These are phyloP conservation scores for Penicillium sp. DNA, from an alignment of 2,329 filamentous ascomycete genomes.

Conservation along the genomic window DNA sequence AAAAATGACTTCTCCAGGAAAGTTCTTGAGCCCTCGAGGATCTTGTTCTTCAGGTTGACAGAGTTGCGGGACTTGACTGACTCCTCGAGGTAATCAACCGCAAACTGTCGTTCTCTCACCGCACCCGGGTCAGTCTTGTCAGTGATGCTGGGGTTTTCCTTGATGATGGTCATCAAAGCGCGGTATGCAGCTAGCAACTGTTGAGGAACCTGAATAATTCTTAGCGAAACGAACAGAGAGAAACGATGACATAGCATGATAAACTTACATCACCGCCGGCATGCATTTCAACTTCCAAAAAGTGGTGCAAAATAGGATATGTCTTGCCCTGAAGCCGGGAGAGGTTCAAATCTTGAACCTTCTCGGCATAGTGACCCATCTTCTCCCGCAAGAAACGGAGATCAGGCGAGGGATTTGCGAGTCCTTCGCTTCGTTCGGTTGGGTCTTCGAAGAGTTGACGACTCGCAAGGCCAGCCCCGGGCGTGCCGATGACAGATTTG, in stretches of 20 bases:
- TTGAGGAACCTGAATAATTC: constrained; percentile 60
- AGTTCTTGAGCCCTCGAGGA: constrained; percentile 75
- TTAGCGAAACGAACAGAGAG: constrained; percentile 20
- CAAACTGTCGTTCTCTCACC: constrained; percentile 75
- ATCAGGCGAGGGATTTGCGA: constrained; percentile 60
- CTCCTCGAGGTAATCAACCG: constrained; percentile 75
- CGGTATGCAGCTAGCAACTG: constrained; percentile 82
- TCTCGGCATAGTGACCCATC: constrained; percentile 77
- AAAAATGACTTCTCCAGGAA: constrained; percentile 84
- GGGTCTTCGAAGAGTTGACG: constrained; percentile 70
- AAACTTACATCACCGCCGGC: constrained; percentile 64
- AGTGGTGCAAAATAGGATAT: constrained; percentile 75
- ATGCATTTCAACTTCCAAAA: constrained; percentile 72
- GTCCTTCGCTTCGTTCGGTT: constrained; percentile 58
- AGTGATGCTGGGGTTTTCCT: constrained; percentile 67
- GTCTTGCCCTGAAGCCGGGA: constrained; percentile 67
- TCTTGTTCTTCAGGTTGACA: constrained; percentile 72
- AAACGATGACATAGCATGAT: constrained; percentile 11
- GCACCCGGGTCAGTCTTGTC: constrained; percentile 64
- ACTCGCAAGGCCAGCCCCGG: constrained; percentile 65
- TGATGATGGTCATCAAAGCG: constrained; percentile 76
- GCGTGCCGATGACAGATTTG: constrained; percentile 84
- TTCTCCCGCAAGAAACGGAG: constrained; percentile 81
- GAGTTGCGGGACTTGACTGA: constrained; percentile 66
- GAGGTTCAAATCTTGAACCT: constrained; percentile 77